phyloP scores from a whole-genome alignment of 768 basidiomycete species.

The Obba rivulosa region DNA sequence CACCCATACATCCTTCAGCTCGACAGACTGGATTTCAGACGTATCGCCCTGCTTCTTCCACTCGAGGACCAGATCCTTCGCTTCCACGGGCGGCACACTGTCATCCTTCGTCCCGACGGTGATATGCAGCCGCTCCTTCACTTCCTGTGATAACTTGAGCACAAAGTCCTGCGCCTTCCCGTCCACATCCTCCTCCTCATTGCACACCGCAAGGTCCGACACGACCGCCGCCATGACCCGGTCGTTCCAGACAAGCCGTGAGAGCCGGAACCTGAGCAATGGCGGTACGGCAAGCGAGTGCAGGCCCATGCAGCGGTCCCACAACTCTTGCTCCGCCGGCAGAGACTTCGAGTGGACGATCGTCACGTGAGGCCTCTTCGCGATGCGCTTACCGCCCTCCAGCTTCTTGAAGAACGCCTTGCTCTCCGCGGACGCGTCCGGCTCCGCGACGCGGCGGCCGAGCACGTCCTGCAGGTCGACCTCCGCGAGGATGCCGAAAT shows the following conservation, averaged over 20 bases:
- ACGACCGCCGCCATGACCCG: slow-evolving; percentile 79
- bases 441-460: slow-evolving; percentile 31
- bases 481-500: slow-evolving; percentile 77
- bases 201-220: slow-evolving; percentile 43
- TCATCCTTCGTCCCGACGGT: slow-evolving; percentile 72
- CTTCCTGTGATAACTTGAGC: slow-evolving; percentile 36
- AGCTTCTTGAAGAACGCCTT: slow-evolving; percentile 46
- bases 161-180: slow-evolving; percentile 44
- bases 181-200: slow-evolving; percentile 26
- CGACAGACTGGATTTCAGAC: slow-evolving; percentile 13
- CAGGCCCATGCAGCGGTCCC: slow-evolving; percentile 47
- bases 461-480: slow-evolving; percentile 53
- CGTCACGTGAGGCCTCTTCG: slow-evolving; percentile 75
- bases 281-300: slow-evolving; percentile 34
- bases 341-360: slow-evolving; percentile 67
- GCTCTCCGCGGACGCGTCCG: slow-evolving; percentile 26
- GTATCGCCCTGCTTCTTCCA: slow-evolving; percentile 34
- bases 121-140: slow-evolving; percentile 63
- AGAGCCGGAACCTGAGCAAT: slow-evolving; percentile 56
- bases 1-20: slow-evolving; percentile 20
- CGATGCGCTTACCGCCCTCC: slow-evolving; percentile 40
- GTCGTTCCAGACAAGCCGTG: slow-evolving; percentile 66
- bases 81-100: slow-evolving; percentile 61
- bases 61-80: slow-evolving; percentile 52
- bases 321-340: slow-evolving; percentile 31